These are phyloP conservation scores for Umbelopsis isabellina DNA, from an alignment of 192 early-diverging fungal genomes.

Conservation along the genomic window DNA sequence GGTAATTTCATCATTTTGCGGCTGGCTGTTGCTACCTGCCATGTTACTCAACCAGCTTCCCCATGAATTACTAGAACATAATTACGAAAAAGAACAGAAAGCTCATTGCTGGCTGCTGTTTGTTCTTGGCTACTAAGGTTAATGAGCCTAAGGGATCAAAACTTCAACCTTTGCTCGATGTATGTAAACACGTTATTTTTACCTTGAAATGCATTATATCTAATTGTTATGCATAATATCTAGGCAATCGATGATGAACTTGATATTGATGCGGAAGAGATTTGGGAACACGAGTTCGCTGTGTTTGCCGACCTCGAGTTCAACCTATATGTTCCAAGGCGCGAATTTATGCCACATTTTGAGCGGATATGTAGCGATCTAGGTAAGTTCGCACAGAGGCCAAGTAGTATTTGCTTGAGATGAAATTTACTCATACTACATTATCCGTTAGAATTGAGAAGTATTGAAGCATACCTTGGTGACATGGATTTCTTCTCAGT, in stretches of 20 bases:
- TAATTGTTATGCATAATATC: neutral
- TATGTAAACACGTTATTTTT: constrained; percentile 8
- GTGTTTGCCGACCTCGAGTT: constrained; percentile 93
- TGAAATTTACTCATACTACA: neutral
- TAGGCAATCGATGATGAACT: constrained; percentile 75
- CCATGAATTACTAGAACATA: constrained; percentile 43
- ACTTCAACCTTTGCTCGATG: constrained; percentile 63
- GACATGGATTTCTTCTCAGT: constrained; percentile 1
- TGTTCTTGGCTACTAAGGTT: constrained; percentile 83
- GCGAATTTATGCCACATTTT: constrained; percentile 94
- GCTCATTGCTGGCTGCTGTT: constrained; percentile 74
- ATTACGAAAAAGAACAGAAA: constrained; percentile 76
- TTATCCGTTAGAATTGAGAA: neutral
- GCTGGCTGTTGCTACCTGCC: neutral
- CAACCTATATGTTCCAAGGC: constrained; percentile 80
- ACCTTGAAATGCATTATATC: neutral
- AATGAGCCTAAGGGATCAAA: constrained; percentile 81
- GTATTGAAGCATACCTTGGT: constrained; percentile 8
- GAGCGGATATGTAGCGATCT: constrained; percentile 74
- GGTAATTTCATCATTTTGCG: constrained; percentile 39
- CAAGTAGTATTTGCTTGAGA: too few relatives aligned
- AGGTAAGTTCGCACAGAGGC: constrained; percentile 37
- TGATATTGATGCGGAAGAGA: constrained; percentile 74
- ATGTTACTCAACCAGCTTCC: neutral
- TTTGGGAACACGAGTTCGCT: constrained; percentile 88